Evolutionary conservation across 768 basidiomycete species (phyloP), one percentile per base, ranked within the genome.

Genomic region (Hygrocybe coccinea): DNA sequence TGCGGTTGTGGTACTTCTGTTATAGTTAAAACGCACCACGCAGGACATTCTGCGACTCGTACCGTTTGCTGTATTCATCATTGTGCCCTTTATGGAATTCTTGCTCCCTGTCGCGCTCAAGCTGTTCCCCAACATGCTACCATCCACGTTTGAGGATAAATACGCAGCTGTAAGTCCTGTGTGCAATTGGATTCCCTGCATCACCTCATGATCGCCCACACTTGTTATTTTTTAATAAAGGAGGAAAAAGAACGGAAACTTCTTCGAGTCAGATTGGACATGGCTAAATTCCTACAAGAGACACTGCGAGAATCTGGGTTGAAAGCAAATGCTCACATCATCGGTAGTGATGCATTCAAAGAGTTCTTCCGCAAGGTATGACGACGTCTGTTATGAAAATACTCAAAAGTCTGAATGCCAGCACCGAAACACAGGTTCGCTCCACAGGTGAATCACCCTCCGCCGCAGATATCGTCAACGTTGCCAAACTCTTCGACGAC

Each of bases 221-320:
- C 51, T 46, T 21, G 7, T 3, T 21, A n/a, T n/a, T n/a, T n/a
- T n/a, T n/a, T 25, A 35, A 21, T 34, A n/a, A 63, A 97, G 91
- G 92, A 97, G 70, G 97, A 98, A 74, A 99, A 99, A 70, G 84
- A 95, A 65, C 86, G 95, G 63, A 98, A 97, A 67, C 79, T 97
- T 2, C 85, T 99, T 44, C 86, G 93, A 56, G 92, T 97, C 24
- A 82, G 95, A 56, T 78, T 99, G 35, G 95, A 97, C 69, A 98
- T 97, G 95, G 97, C 97, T 64, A 98, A 99, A 67, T 99, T 98
- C 79, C 78, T 99, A 22, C 95, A 97, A 64, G 97, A 99, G 70
- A 98, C 97, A 0, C 81, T 99, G 44, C 84, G 91, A 37, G 97
- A 97, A 74, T 92, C 89, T 1, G 93, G 92, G 37, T 77, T 97